A percentile compares a stretch with the other conserved stretches of the same genome.
These are phyloP conservation scores for Salix arbutifolia DNA, from an alignment of 345 rosid genomes.

Conservation along the genomic window DNA sequence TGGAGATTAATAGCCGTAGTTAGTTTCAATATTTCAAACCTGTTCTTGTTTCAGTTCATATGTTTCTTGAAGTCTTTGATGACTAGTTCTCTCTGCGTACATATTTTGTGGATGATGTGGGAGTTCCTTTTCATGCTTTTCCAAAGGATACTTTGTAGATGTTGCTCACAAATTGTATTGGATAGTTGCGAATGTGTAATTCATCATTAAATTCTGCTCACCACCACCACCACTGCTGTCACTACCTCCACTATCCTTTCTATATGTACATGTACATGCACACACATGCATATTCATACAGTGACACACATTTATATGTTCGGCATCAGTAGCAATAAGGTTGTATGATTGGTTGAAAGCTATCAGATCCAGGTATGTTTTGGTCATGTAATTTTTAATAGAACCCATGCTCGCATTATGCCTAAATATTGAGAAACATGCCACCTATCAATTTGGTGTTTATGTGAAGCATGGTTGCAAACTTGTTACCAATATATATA, in stretches of 20 bases:
- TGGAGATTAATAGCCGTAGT: background rate
- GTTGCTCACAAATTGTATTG: background rate
- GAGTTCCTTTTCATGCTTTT: background rate
- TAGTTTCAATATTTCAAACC: background rate
- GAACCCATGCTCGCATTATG: background rate
- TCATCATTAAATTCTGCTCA: background rate
- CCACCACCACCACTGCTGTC: background rate
- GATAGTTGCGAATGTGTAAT: background rate
- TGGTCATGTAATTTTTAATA: too few species aligned
- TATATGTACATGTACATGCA: background rate
- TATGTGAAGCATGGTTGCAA: too few species aligned
- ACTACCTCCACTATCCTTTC: background rate
- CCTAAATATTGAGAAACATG: background rate
- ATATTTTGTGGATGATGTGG: background rate
- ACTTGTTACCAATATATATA: too few species aligned
- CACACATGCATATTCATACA: background rate
- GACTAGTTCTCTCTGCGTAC: background rate
- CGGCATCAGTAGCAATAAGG: background rate
- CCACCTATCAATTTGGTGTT: background rate
- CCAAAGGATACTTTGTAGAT: background rate
- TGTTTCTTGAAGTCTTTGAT: background rate
- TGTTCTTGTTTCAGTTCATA: background rate
- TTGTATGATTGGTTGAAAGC: background rate
- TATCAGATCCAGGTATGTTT: background rate
- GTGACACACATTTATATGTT: background rate